Percentiles rank a stretch among this genome's conserved stretches.
Conservation (phyloP, 352 stramenopile species). For the Blastocystis sp. region DNA sequence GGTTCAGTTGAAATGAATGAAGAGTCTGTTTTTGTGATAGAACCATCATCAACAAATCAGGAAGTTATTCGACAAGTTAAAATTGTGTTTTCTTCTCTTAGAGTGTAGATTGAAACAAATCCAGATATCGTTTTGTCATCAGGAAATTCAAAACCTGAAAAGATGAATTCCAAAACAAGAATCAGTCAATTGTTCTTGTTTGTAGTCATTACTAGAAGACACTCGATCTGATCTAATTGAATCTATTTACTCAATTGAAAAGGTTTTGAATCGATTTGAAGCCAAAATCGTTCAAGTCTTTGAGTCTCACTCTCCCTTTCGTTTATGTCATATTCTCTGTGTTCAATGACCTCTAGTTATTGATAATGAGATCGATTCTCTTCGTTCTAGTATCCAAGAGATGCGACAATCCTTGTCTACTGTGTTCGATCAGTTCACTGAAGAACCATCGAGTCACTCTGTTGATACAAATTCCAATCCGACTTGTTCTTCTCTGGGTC, state of each 20-base stretch:
- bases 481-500: not conserved
- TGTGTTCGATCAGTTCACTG: not conserved
- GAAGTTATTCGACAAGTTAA: no score
- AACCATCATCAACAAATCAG: no score
- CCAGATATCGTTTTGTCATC: no score
- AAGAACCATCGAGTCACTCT: not conserved
- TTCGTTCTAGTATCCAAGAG: not conserved
- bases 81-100: no score
- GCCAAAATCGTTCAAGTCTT: not conserved
- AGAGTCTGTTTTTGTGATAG: no score
- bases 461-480: not conserved
- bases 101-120: no score
- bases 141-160: no score
- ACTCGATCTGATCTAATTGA: not conserved
- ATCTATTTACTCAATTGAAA: not conserved
- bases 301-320: not conserved
- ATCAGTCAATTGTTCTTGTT: no score
- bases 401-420: not conserved
- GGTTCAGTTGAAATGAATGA: no score
- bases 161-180: no score
- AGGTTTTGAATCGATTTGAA: conserved; percentile 8
- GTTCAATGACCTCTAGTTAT: not conserved
- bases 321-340: not conserved
- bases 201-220: no score
- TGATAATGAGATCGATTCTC: not conserved